A percentile compares a stretch with the other conserved stretches of the same genome.
Evolutionary conservation across 1,284 basidiomycete genomes (phyloP).

Genomic region (Marasmius sp.): DNA sequence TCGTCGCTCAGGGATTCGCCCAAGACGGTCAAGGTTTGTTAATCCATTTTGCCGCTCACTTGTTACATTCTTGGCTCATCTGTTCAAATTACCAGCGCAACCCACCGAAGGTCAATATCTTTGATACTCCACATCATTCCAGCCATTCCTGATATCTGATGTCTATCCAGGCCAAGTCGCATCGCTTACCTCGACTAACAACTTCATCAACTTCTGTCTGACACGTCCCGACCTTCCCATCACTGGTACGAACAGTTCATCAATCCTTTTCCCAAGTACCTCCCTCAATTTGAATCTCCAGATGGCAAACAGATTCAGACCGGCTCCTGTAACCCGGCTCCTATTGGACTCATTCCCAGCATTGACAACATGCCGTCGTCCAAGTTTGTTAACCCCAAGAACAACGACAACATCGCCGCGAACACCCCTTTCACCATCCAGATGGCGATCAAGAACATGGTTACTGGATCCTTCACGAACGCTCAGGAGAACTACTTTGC

Average conservation of each 20-base stretch:
- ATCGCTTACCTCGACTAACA: conserved; percentile 51
- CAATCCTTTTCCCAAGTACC: not conserved
- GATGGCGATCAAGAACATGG: conserved; percentile 46
- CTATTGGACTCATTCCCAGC: conserved; percentile 11
- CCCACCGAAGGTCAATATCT: conserved; percentile 7
- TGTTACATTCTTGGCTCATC: no score
- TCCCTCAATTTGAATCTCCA: not conserved
- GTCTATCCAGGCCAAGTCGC: conserved; percentile 44
- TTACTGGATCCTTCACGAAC: conserved; percentile 55
- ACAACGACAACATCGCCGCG: conserved; percentile 40
- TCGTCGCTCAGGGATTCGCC: conserved; percentile 41
- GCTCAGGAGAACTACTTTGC: conserved; percentile 57
- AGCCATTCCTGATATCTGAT: not conserved
- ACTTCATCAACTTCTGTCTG: conserved; percentile 55
- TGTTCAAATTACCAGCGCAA: conserved; percentile 6
- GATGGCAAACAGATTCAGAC: conserved; percentile 9
- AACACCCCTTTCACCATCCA: conserved; percentile 39
- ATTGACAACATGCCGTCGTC: conserved; percentile 46
- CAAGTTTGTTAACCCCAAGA: conserved; percentile 53
- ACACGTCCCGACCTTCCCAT: conserved; percentile 12
- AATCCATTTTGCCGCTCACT: not conserved
- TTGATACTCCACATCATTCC: not conserved
- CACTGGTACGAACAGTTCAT: conserved; percentile 14
- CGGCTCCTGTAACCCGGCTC: conserved; percentile 14
- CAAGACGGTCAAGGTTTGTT: conserved; percentile 37